Conservation (phyloP, 2,329 filamentous ascomycete genomes). For the Endoconidiophora laricicola region DNA sequence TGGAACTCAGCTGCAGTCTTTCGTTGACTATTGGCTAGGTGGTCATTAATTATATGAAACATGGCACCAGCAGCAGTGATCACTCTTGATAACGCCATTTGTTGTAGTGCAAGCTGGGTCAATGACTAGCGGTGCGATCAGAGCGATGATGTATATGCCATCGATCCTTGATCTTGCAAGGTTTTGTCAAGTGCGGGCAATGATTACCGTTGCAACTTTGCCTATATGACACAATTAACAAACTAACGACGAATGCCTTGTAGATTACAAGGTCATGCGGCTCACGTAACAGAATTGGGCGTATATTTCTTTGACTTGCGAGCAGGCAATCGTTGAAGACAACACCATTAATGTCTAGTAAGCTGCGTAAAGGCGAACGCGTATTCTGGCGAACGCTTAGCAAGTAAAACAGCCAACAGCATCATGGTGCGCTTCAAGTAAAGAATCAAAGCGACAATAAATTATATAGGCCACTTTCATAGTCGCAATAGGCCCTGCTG, state of each 20-base stretch:
- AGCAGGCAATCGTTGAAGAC: too few species aligned
- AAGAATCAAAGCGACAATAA: too few species aligned
- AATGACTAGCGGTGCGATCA: conserved; percentile 26
- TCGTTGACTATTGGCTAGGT: conserved; percentile 23
- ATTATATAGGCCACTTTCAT: too few species aligned
- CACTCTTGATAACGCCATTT: conserved; percentile 28
- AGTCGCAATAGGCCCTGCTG: too few species aligned
- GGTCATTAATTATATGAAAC: conserved; percentile 31
- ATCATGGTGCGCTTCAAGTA: too few species aligned
- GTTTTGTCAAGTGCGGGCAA: too few species aligned
- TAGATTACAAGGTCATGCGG: conserved; percentile 34
- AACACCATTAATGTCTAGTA: too few species aligned
- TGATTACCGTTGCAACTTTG: conserved; percentile 28
- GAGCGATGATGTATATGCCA: conserved; percentile 27
- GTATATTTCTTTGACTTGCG: too few species aligned
- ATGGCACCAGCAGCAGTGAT: conserved; percentile 29
- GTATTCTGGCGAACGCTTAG: too few species aligned
- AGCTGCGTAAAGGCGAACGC: too few species aligned
- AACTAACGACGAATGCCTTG: conserved; percentile 31
- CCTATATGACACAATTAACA: conserved; percentile 18
- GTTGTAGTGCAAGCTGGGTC: conserved; percentile 31
- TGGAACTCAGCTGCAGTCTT: conserved; percentile 18
- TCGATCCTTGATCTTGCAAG: too few species aligned
- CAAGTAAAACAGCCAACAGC: too few species aligned
- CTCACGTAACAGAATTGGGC: conserved; percentile 12